Base-by-base conservation (phyloP, 2,329 filamentous ascomycete genomes). In the Furcasterigmium sp. region DNA sequence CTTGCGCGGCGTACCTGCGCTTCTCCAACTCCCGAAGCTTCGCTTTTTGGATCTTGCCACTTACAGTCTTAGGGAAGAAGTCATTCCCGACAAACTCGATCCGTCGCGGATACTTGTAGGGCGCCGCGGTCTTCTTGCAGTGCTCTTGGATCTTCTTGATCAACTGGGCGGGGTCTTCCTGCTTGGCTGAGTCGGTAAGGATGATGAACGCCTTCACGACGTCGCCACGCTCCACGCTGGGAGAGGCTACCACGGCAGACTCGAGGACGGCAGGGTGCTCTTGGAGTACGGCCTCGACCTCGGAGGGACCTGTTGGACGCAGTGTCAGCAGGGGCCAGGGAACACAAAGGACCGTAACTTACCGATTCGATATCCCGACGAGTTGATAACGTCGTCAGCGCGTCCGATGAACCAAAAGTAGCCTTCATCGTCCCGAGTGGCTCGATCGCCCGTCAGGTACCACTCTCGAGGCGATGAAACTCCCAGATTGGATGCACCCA, bases 341-440 rank as follows among this genome's bases (percentile, higher is more conserved):
- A n/a, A n/a, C n/a, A n/a, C n/a, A n/a, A n/a, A n/a, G n/a, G n/a
- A n/a, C n/a, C n/a, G n/a, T n/a, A n/a, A 11, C 36, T 26, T 17
- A 38, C 38, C 38, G 19, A 39, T 39, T 14, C 38, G 38, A 17
- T 39, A 39, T 17, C 38, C 38, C 6, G 38, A 15, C 10, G 38
- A 39, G 17, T 39, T 39, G 38, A 39, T 39, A 5, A 39, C 38
- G n/a, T 39, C 38, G 14, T 39, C 38, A 3, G 38, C 23, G 8
- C 38, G 23, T 4, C 38, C 38, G 38, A 39, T 30, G 25, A 39
- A 39, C 38, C 38, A 39, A 11, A 39, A 39, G 8, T 39, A 39
- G 5, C 38, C 38, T 8, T 39, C 38, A 8, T 17, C 38, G 11
- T 39, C 38, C 9, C 38, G 38, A n/a, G 26, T 19, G 6, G 25